These are phyloP conservation scores for Phyllosticta citriasiana DNA, from an alignment of 2,329 filamentous ascomycete genomes.

Conservation along the genomic window DNA sequence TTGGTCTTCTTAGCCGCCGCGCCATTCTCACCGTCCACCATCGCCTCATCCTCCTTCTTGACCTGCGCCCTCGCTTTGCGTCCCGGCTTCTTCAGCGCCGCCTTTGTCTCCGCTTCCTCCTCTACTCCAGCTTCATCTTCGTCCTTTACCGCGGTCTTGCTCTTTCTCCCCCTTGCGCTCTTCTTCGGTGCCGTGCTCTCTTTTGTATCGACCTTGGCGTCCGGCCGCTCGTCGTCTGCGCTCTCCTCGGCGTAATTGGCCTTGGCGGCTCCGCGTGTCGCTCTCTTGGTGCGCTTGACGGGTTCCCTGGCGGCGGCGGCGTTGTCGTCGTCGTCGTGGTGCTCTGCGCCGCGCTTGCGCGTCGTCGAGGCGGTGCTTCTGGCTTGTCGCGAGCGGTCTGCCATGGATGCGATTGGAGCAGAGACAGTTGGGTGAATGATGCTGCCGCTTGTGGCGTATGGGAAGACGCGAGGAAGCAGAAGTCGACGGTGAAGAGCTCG, in stretches of 20 bases:
- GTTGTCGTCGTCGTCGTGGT: background rate
- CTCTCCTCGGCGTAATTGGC: constrained; percentile 7
- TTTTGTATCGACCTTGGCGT: background rate
- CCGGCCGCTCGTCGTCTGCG: background rate
- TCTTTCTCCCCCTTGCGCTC: background rate
- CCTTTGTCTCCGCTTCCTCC: constrained; percentile 9
- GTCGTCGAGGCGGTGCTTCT: background rate
- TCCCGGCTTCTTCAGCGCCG: constrained; percentile 7
- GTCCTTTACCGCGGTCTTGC: constrained; percentile 17
- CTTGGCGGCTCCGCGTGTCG: background rate
- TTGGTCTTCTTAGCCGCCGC: constrained; percentile 16
- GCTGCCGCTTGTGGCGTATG: background rate
- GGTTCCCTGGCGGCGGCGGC: background rate
- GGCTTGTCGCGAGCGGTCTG: background rate
- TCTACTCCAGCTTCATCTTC: constrained; percentile 8
- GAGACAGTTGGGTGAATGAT: background rate
- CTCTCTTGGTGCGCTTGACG: constrained; percentile 4
- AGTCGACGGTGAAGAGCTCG: background rate
- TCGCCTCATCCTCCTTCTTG: constrained; percentile 5
- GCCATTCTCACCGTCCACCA: constrained; percentile 5
- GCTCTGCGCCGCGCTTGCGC: background rate
- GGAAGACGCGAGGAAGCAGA: background rate
- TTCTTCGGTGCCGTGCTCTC: background rate
- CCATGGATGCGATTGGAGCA: background rate
- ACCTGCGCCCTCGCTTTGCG: constrained; percentile 4